These are phyloP conservation scores for Aschersonia sp. DNA, from an alignment of 2,329 filamentous ascomycete genomes.

Conservation along the genomic window DNA sequence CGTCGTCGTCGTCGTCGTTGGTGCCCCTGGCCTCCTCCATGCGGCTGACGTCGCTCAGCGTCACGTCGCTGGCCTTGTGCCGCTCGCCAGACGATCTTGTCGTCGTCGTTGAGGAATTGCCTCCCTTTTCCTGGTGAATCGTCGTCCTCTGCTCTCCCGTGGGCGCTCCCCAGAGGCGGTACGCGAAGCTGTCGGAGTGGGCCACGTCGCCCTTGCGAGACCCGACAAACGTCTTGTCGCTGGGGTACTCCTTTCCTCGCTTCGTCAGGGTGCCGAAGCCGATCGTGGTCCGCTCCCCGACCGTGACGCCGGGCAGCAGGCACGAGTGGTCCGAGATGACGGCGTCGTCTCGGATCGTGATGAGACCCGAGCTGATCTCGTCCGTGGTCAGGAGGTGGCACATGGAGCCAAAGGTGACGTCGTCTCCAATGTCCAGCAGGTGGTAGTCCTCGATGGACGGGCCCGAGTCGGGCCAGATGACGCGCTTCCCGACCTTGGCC, in stretches of 20 bases:
- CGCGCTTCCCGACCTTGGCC: conserved; percentile 32
- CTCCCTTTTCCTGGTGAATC: conserved; percentile 4
- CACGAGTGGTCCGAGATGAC: conserved; percentile 43
- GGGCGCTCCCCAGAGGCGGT: conserved; percentile 21
- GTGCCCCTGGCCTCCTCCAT: conserved; percentile 1
- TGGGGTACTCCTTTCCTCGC: conserved; percentile 26
- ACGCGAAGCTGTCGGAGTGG: conserved; percentile 2
- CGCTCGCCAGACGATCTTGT: conserved; percentile 3
- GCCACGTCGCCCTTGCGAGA: conserved; percentile 32
- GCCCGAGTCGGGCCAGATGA: conserved; percentile 44
- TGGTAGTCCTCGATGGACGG: conserved; percentile 38
- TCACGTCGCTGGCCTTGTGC: conserved; percentile 12
- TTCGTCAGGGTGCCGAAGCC: conserved; percentile 37
- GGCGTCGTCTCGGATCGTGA: conserved; percentile 30
- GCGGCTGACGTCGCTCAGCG: conserved; percentile 7
- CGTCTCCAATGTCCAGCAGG: conserved; percentile 37
- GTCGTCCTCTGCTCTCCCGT: conserved; percentile 1
- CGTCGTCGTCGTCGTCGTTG: conserved; percentile 1
- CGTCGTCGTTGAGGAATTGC: not conserved
- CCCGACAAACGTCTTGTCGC: conserved; percentile 35
- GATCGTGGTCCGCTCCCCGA: conserved; percentile 33
- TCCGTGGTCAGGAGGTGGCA: conserved; percentile 39
- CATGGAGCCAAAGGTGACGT: conserved; percentile 42
- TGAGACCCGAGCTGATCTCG: conserved; percentile 27
- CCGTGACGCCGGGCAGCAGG: conserved; percentile 32